Evolutionary conservation across 2,329 filamentous ascomycete species (phyloP), one percentile per base, ranked within the genome.

Genomic region (Curvularia verruculosa): DNA sequence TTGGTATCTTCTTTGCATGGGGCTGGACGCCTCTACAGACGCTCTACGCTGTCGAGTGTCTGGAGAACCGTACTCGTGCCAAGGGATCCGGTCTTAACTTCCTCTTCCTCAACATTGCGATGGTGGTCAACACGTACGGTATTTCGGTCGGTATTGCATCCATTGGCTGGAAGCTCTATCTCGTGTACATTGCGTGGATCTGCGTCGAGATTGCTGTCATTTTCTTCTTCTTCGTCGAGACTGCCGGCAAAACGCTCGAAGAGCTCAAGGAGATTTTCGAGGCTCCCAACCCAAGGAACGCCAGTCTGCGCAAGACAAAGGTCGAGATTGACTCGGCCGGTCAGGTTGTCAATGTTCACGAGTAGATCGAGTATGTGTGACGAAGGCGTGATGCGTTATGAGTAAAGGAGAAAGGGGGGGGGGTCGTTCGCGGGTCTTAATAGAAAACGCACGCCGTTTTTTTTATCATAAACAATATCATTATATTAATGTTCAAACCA

Each of bases 21-120:
- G 76, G 75, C 28, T 78, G 75, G 73, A 78, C 76, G 3, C 74
- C 75, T 8, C 65, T 78, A 1, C 76, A 78, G 52, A 77, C 74
- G 0, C 65, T 78, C 8, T 78, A 78, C 54, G 65, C 74, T 4
- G 75, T 77, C 18, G 76, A 78, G 29, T 74, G 70, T 53, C 67
- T 78, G 8, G 73, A 76, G 54, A 77, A 76, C 66, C 66, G 72
- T 29, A 78, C 73, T 5, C 69, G 76, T 39, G 76, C 74, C 13
- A 78, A 78, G 54, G 72, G 72, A 1, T 71, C 69, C 15, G 71
- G 71, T 23, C 55, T 69, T n/a, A 73, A 73, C 52, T 73, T 71
- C 55, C 54, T 74, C 12, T 73, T 73, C 62, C 58, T 73, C 39
- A 74, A 73, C 57, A 60, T 74, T 15, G 70, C 71, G 45, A 70